Evolutionary conservation across 306 rosid species (phyloP).

Genomic region (Prunus mira): DNA sequence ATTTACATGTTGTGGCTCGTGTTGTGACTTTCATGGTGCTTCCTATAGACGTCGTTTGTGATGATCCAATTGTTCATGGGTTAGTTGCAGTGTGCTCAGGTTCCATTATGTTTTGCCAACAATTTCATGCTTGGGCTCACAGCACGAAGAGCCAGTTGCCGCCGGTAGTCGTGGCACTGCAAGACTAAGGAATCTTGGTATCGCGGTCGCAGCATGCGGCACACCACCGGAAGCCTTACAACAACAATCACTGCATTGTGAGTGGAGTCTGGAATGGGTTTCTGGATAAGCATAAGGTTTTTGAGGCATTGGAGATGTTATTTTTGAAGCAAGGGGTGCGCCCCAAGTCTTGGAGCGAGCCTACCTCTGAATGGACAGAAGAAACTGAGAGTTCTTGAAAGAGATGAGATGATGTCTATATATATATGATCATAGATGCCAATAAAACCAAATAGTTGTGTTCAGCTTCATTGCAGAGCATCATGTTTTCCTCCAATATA

Average conservation of each 20-base stretch:
- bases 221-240: slow-evolving; percentile 75
- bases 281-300: slow-evolving; percentile 56
- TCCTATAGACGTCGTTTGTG: slow-evolving; percentile 50
- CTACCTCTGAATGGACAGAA: slow-evolving; percentile 68
- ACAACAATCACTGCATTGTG: slow-evolving; percentile 83
- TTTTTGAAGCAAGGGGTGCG: slow-evolving; percentile 57
- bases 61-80: slow-evolving; percentile 51
- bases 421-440: no score
- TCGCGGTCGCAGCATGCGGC: slow-evolving; percentile 64
- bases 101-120: slow-evolving; percentile 94
- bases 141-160: slow-evolving; percentile 78
- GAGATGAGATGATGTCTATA: no score
- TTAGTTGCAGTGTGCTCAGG: slow-evolving; percentile 60
- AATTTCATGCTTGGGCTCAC: slow-evolving; percentile 94
- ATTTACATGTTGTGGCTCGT: slow-evolving; percentile 63
- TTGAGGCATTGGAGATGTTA: slow-evolving; percentile 70
- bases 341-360: slow-evolving; percentile 86
- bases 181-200: slow-evolving; percentile 62
- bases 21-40: slow-evolving; percentile 57
- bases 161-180: slow-evolving; percentile 46
- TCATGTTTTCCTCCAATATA: neutral
- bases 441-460: neutral
- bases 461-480: neutral
- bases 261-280: slow-evolving; percentile 86
- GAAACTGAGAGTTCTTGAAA: slow-evolving; percentile 24